Evolutionary conservation across 1,139 yeast genomes (phyloP).

Genomic region (Yamadazyma spencermartinsiae): DNA sequence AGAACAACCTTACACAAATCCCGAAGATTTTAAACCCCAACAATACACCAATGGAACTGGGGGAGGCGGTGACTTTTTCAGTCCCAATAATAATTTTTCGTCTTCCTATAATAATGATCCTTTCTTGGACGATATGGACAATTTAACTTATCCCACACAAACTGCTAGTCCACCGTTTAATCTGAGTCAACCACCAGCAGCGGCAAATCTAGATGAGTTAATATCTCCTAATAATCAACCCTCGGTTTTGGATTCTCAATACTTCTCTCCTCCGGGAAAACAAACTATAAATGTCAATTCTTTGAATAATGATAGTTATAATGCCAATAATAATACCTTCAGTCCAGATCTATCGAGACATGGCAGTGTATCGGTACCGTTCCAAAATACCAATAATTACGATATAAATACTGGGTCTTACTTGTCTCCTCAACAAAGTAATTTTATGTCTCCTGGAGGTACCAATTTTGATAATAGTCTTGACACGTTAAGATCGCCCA

Average conservation of each 20-base stretch:
- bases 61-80: slow-evolving; percentile 17
- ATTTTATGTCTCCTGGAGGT: slow-evolving; percentile 24
- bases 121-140: slow-evolving; percentile 36
- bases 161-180: slow-evolving; percentile 5
- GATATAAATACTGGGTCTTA: slow-evolving; percentile 25
- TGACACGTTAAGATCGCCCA: slow-evolving; percentile 34
- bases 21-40: slow-evolving; percentile 8
- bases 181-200: slow-evolving; percentile 16
- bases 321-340: slow-evolving; percentile 18
- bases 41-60: slow-evolving; percentile 16
- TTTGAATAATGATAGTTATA: slow-evolving; percentile 3
- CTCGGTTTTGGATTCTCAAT: slow-evolving; percentile 38
- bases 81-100: slow-evolving; percentile 14
- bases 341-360: slow-evolving; percentile 36
- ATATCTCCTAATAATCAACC: slow-evolving; percentile 31
- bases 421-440: slow-evolving; percentile 29
- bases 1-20: slow-evolving; percentile 17
- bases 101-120: slow-evolving; percentile 30
- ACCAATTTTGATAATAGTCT: slow-evolving; percentile 23
- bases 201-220: slow-evolving; percentile 36
- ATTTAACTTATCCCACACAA: slow-evolving; percentile 15
- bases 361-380: slow-evolving; percentile 34
- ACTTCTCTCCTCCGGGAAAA: slow-evolving; percentile 42
- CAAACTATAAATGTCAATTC: slow-evolving; percentile 11
- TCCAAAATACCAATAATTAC: slow-evolving; percentile 17